Conservation (phyloP, 192 early-diverging fungal species). For the Linnemannia zychae region DNA sequence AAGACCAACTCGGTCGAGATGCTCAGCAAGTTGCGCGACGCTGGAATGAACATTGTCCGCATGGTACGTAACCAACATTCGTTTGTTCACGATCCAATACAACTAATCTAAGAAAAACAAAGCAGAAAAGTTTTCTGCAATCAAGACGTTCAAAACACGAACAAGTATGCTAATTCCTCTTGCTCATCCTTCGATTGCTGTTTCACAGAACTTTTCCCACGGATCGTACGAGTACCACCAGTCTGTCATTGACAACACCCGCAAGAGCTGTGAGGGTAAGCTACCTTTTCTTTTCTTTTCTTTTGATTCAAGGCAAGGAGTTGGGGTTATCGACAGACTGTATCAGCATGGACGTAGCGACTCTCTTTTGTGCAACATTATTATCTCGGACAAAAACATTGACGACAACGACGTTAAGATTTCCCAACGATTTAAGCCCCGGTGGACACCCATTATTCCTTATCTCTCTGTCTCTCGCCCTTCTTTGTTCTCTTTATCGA, state of each 20-base stretch:
- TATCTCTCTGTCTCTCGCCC: not conserved
- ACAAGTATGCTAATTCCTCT: not conserved
- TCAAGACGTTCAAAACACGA: not conserved
- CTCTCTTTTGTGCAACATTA: not conserved
- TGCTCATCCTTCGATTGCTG: not conserved
- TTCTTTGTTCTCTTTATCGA: conserved; percentile 2
- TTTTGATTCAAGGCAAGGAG: not conserved
- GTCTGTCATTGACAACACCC: conserved; percentile 72
- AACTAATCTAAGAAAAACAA: not conserved
- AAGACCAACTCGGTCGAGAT: conserved; percentile 84
- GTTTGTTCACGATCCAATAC: not conserved
- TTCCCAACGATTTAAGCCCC: not conserved
- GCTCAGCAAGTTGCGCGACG: conserved; percentile 77
- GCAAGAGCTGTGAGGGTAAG: conserved; percentile 65
- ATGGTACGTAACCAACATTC: conserved; percentile 56
- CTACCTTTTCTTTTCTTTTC: not conserved
- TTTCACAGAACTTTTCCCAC: conserved; percentile 64
- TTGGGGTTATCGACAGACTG: not conserved
- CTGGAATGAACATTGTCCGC: conserved; percentile 89
- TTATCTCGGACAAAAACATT: not conserved
- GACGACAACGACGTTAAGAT: not conserved
- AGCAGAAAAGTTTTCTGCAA: not conserved
- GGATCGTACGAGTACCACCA: conserved; percentile 76
- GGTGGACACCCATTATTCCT: not conserved
- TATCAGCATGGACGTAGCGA: not conserved